A percentile compares a stretch with the other conserved stretches of the same genome.
Evolutionary conservation across 176 grass and related monocot genomes (phyloP).

Genomic region (Oryza punctata): DNA sequence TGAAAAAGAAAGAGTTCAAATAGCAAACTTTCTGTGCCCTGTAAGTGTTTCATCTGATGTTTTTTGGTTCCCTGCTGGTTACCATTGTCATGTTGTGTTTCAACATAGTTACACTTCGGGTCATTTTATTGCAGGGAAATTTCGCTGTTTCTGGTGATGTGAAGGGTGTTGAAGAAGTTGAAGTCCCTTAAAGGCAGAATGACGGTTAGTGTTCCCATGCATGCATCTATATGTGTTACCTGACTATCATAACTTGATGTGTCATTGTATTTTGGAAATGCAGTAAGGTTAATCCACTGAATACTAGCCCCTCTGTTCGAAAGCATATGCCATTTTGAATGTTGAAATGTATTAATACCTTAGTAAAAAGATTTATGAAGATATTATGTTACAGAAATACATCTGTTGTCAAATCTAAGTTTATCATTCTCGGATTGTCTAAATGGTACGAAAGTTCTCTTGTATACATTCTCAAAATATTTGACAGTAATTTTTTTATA

Average conservation of each 20-base stretch:
- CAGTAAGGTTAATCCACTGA: background rate
- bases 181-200: constrained; percentile 97
- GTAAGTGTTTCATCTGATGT: constrained; percentile 41
- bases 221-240: background rate
- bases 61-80: background rate
- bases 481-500: no score
- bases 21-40: constrained; percentile 90
- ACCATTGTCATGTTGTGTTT: constrained; percentile 3
- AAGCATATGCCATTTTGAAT: no score
- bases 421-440: no score
- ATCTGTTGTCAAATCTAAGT: no score
- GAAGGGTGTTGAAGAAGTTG: constrained; percentile 88
- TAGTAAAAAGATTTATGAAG: no score
- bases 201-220: constrained; percentile 63
- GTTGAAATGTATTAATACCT: no score
- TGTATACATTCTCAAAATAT: no score
- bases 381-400: no score
- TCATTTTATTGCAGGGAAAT: constrained; percentile 65
- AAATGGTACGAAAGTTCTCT: no score
- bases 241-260: background rate
- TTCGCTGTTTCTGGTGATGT: constrained; percentile 94
- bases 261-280: background rate
- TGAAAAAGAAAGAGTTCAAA: constrained; percentile 81
- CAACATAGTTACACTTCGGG: no score
- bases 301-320: background rate